Conservation (phyloP, 2,329 filamentous ascomycete species). For the Cercospora sojina region DNA sequence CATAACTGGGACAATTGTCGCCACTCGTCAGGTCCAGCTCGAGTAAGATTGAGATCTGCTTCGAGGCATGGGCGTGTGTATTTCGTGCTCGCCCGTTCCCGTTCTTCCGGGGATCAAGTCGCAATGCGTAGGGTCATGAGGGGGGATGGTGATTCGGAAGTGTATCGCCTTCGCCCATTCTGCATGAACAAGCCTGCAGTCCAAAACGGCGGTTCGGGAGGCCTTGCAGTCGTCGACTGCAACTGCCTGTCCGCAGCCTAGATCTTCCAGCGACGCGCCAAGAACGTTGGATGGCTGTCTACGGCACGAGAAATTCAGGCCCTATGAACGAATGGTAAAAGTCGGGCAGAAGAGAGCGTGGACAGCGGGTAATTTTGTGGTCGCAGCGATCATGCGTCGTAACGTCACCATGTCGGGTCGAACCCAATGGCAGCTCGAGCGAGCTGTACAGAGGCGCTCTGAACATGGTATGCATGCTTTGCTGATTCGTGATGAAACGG, state of each 20-base stretch:
- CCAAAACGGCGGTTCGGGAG: background rate
- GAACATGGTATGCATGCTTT: conserved; percentile 9
- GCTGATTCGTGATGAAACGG: conserved; percentile 3
- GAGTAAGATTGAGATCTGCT: background rate
- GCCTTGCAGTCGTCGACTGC: background rate
- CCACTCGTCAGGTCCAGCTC: background rate
- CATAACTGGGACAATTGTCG: background rate
- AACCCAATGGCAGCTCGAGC: conserved; percentile 5
- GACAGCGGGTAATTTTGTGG: background rate
- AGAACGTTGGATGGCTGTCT: background rate
- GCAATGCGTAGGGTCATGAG: background rate
- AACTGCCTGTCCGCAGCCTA: background rate
- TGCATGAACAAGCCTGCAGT: background rate
- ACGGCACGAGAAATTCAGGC: background rate
- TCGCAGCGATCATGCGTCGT: background rate
- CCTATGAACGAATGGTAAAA: background rate
- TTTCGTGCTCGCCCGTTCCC: background rate
- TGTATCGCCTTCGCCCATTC: background rate
- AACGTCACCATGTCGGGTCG: background rate
- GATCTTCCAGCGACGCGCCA: background rate
- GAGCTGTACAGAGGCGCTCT: background rate
- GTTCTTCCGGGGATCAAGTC: background rate
- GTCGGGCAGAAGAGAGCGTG: background rate
- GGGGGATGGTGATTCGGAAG: background rate
- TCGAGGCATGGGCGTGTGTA: background rate